Conservation (phyloP, 169 alveolate genomes). For the Ichthyophthirius multifiliis region DNA sequence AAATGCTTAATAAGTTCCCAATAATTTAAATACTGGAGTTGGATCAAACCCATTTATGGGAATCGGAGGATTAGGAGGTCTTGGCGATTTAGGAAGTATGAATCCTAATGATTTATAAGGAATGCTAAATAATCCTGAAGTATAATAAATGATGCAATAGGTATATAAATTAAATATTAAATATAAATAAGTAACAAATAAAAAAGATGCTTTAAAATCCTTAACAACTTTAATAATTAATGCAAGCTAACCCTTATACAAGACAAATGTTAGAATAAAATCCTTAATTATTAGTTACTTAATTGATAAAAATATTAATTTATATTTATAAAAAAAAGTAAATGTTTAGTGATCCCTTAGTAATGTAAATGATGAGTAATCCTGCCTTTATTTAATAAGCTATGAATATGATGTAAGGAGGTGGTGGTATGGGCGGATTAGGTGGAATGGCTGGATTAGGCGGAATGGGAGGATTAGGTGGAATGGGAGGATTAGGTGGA, state of each 20-base stretch:
- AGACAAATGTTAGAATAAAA: constrained; percentile 6
- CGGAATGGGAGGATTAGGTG: constrained; percentile 15
- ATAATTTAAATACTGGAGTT: constrained; percentile 45
- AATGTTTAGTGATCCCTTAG: background rate
- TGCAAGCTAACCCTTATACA: background rate
- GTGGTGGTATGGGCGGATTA: background rate
- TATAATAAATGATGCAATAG: constrained; percentile 31
- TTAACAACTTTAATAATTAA: background rate
- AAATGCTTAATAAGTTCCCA: constrained; percentile 8
- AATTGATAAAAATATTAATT: too few relatives aligned
- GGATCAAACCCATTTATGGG: constrained; percentile 53
- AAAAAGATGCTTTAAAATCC: background rate
- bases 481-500: constrained; percentile 44
- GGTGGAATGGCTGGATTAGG: constrained; percentile 47
- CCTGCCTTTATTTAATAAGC: constrained; percentile 32
- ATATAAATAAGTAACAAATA: background rate
- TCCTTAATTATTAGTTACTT: background rate
- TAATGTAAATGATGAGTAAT: constrained; percentile 9
- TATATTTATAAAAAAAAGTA: too few relatives aligned
- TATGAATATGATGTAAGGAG: constrained; percentile 25
- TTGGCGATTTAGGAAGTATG: constrained; percentile 30
- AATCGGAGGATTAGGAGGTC: constrained; percentile 34
- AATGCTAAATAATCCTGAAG: constrained; percentile 33
- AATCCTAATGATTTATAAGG: constrained; percentile 14
- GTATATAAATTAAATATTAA: background rate